Base-by-base conservation (phyloP, 75 land plant genomes). In the Selaginella tamariscina region DNA sequence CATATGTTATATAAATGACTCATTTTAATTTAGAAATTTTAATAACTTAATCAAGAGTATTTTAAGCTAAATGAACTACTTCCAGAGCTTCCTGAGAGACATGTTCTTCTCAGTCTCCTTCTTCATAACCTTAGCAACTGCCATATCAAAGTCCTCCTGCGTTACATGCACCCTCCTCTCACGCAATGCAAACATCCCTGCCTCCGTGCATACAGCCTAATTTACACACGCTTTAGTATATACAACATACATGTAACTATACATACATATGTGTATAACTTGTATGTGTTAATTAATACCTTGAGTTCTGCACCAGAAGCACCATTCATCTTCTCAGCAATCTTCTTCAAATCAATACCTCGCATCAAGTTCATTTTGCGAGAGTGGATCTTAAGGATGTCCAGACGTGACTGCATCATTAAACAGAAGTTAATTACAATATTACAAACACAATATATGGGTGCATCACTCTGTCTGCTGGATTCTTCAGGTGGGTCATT, bases 151-250 rank as follows among this genome's bases (percentile, higher is more conserved):
- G 59, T 92, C 97, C 69, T 92, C 97, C 68, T 92, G 97, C 0
- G 97, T 92, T 20, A 92, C 97, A 68, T 92, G 97, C 21, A 92
- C 89, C 54, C 97, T 87, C 44, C 97, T 79, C 73, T 92, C 97
- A 33, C 97, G 83, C 56, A 92, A 70, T 31, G 97, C 97, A 82
- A 92, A 92, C 97, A 92, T 92, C 1, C 97, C 97, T 27, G 97
- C 97, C 73, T 92, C 97, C 60, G 97, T 92, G 84, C 97, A 92
- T n/a, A 92, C 97, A 57, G 97, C 86, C 97, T 92, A 39, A 39
- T 5, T 5, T 5, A 39, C 49, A 39, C 49, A 39, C 49, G 5
- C 49, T 15, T 5, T 39, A 5, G 49, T 39, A 5, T 5, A 39
- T 5, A n/a, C n/a, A n/a, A n/a, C n/a, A n/a, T n/a, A n/a, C n/a